A percentile compares a stretch with the other conserved stretches of the same genome.
Conservation (phyloP, 2,329 filamentous ascomycete genomes). For the Aaosphaeria pasadenensis region DNA sequence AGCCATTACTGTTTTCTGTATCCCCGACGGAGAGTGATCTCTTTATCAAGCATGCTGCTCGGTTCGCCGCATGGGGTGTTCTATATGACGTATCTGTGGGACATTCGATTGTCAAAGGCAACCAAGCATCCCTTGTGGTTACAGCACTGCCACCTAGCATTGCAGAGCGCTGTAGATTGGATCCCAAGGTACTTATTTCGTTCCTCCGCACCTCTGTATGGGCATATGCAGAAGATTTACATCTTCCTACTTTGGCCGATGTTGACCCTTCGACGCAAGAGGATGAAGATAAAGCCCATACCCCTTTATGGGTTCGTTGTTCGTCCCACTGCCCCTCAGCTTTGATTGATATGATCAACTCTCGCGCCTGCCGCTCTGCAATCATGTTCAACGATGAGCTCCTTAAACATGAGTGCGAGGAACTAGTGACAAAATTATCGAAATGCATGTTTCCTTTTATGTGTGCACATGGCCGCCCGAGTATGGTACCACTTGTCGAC, state of each 20-base stretch:
- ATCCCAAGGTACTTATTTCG: constrained; percentile 70
- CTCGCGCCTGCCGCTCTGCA: constrained; percentile 72
- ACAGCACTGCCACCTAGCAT: constrained; percentile 67
- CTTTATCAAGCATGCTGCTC: constrained; percentile 51
- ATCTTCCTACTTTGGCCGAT: constrained; percentile 1
- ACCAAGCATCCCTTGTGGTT: constrained; percentile 45
- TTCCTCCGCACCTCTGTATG: constrained; percentile 74
- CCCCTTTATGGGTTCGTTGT: constrained; percentile 55
- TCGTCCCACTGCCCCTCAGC: constrained; percentile 71
- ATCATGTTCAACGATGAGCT: constrained; percentile 84
- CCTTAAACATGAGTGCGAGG: constrained; percentile 54
- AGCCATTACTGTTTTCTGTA: constrained; percentile 64
- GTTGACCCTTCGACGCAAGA: not conserved
- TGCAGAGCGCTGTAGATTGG: constrained; percentile 68
- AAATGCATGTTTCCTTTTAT: constrained; percentile 72
- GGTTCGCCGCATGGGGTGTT: constrained; percentile 75
- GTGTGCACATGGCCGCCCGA: constrained; percentile 71
- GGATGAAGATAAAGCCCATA: constrained; percentile 1
- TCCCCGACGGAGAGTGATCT: constrained; percentile 58
- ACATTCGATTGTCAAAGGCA: constrained; percentile 3
- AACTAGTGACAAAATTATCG: constrained; percentile 57
- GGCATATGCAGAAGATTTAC: constrained; percentile 43
- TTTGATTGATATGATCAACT: constrained; percentile 74
- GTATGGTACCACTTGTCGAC: constrained; percentile 47
- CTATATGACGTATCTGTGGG: constrained; percentile 52